Base-by-base conservation (phyloP, 805 yeast genomes). In the Cyberlindnera xylosilytica region DNA sequence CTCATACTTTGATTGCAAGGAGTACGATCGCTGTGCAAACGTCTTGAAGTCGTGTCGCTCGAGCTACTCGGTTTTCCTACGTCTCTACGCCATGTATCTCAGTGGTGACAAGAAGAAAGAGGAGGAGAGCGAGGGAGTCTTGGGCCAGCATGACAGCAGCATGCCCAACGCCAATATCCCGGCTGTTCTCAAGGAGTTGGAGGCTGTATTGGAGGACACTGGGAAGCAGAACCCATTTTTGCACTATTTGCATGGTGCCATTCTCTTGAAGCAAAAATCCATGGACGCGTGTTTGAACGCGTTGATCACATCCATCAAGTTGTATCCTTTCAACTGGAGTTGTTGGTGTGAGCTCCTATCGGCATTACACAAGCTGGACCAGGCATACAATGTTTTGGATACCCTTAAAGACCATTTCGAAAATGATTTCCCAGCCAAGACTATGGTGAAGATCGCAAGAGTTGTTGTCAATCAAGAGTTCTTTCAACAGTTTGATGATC, bases 321-420 rank as follows among this genome's bases (percentile, higher is more conserved):
- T 72, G 22, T 88, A 82, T 53, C 96, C 97, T 0, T 85, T 73
- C 61, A 91, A 91, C 61, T 93, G 99, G 99, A 77, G 90, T 41
- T 84, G 93, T 45, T 93, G 97, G 97, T 72, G 74, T 44, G 97
- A 91, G 57, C 68, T 93, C 30, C 66, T 79, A 11, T 67, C 78
- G 4, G 78, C 87, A 40, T 64, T 87, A 22, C 63, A 76, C 7
- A 73, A 78, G 23, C 71, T 79, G 41, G 84, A 82, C 46, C 86
- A 84, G 41, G 83, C 87, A 0, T 44, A 66, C 36, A 29, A 38
- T 17, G 34, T 54, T 41, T 26, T 51, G 15, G 36, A 54, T 6
- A 53, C 58, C 31, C 39, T 69, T 2, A 41, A 38, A 12, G 8
- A 15, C 7, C 31, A 31, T 18, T 43, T 16, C 58, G 54, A 39